Evolutionary conservation across 306 rosid genomes (phyloP), one percentile per base, ranked within the genome.

Genomic region (Heteromeles arbutifolia): DNA sequence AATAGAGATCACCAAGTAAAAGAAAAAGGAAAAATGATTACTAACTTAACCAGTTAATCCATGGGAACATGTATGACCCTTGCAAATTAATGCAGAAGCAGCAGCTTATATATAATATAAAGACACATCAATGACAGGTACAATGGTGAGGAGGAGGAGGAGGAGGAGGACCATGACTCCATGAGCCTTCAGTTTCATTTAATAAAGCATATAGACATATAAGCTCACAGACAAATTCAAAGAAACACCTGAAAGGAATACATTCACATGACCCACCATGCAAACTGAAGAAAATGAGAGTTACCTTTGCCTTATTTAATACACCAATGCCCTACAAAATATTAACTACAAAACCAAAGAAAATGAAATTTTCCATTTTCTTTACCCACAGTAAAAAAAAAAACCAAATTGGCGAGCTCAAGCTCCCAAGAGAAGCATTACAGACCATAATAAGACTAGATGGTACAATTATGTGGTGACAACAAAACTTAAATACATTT

Each of bases 401-500:
- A 41, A n/a, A 73, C 69, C 77, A 73, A 50, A 21, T 44, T 28
- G 59, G 45, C 29, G 21, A 26, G 57, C 65, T 37, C 43, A 31
- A 54, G 75, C 45, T 71, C 31, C 44, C 18, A 31, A 53, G 44
- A 50, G 13, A 29, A 5, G 39, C 74, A 69, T 17, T 37, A 73
- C 41, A 73, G 34, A 61, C 66, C 66, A 13, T 15, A 24, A 61
- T 15, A 26, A 73, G 54, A 50, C 57, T 58, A 58, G 5, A 5
- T 17, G 28, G 65, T 15, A 71, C 76, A 59, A 41, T 72, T 24
- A 34, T 25, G 76, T 56, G 66, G 37, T 56, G 44, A 72, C 82
- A 83, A 74, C 73, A 79, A 81, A 79, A 56, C 73, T 78, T 73
- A 67, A 80, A 78, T 75, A 78, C 86, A 76, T 72, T 88, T 82